Base-by-base conservation (phyloP, 129 eudicot genomes). In the Tanacetum coccineum region DNA sequence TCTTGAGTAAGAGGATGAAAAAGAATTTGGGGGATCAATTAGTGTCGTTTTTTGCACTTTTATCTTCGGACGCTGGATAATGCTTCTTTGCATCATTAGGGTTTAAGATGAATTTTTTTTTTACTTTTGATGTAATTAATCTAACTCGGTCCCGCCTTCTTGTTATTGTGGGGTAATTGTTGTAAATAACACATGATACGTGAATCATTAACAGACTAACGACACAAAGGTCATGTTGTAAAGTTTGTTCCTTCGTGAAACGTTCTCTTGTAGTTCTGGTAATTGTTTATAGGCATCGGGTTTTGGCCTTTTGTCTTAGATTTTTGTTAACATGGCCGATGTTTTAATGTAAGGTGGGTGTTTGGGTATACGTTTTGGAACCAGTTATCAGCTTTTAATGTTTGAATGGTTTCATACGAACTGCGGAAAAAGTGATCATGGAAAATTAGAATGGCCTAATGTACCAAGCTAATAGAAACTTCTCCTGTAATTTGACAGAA, bases 1-100 rank as follows among this genome's bases (percentile, higher is more conserved):
- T 90, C 78, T 79, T 87, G 86, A 85, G 93, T 28, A 91, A 91
- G 85, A 82, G 79, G 76, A 91, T 87, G 97, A 87, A 78, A 71
- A 87, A 86, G 83, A 85, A 85, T 70, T 21, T 75, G 54, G 75
- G 84, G 79, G 86, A 84, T 20, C 95, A 91, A 66, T 75, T 91
- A 2, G 84, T 73, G 57, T 84, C 95, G 47, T 91, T 87, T 72
- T 8, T 81, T 57, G 75, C 90, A 0, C 87, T 91, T 50, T 91
- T 87, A n/a, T 64, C 28, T 91, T 39, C n/a, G 96, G 97, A 55
- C n/a, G 97, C 96, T 21, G 83, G 82, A 25, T 51, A 77, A 91
- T 91, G 84, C 96, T 57, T 63, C 73, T 59, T 91, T 25, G 97
- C 97, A 6, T 18, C 81, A n/a, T 4, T 91, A 96, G 97, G 84